Evolutionary conservation across 2,329 filamentous ascomycete genomes (phyloP), one percentile per base, ranked within the genome.

Genomic region (Clarireedia homoeocarpa): DNA sequence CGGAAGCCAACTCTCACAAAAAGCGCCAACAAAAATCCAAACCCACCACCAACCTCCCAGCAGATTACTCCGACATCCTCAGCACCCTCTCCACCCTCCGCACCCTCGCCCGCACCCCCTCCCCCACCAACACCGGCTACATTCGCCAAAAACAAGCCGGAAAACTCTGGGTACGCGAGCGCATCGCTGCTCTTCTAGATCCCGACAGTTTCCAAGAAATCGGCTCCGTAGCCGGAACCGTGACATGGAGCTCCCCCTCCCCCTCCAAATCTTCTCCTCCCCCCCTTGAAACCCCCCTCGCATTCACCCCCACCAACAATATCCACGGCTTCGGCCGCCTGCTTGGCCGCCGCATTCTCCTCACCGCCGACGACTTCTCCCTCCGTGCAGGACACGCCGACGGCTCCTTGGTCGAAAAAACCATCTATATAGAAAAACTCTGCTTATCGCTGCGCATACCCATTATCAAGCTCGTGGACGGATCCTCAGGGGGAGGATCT

Each of bases 281-380:
- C 20, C 20, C 2, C 20, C 20, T 20, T 20, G 20, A 20, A 20
- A 20, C 20, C 20, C 59, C 79, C 0, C 68, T 71, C 1, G 71
- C 72, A 0, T 85, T 79, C 62, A 71, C 77, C 5, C 82, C 82
- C 0, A 80, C 75, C 57, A 86, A 86, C 60, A 85, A 85, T 63
- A 75, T 85, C 2, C 81, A 85, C 62, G 82, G 80, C 0, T 76
- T 79, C 54, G 80, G 81, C 2, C 72, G 70, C 48, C 63, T 85
- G 26, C 68, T 73, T 20, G 79, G 78, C 0, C 70, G 82, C 40
- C 75, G 76, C 53, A 72, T 85, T 3, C 70, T 84, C 0, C 77
- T 85, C 49, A 85, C 83, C 0, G 82, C 81, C 0, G 82, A 86
- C 64, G 83, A 86, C 65, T 85, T 84, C 61, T 79, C 76, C 1